Evolutionary conservation across 345 rosid genomes (phyloP).

Genomic region (Brassica nigra): DNA sequence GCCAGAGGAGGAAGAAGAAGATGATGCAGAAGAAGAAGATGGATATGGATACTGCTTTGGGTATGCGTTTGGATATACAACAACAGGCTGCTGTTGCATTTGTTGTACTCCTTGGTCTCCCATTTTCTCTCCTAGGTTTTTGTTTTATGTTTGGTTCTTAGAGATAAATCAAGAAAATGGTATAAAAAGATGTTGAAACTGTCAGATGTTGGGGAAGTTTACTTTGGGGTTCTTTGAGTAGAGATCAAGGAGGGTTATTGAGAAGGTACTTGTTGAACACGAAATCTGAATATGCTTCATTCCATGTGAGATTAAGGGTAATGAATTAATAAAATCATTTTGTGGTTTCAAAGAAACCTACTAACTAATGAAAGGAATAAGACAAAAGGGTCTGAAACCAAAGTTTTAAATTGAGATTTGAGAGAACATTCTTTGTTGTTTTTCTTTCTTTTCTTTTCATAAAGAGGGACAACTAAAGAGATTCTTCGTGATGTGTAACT

Average conservation of each 20-base stretch:
- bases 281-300: constrained; percentile 39
- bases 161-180: constrained; percentile 18
- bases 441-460: constrained; percentile 43
- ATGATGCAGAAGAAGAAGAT: constrained; percentile 34
- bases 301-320: constrained; percentile 32
- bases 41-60: constrained; percentile 46
- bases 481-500: constrained; percentile 38
- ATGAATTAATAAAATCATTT: constrained; percentile 24
- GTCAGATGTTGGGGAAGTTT: constrained; percentile 10
- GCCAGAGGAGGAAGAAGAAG: constrained; percentile 45
- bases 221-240: constrained; percentile 42
- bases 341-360: background rate
- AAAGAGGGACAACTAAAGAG: constrained; percentile 42
- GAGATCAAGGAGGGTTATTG: constrained; percentile 39
- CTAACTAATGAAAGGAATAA: constrained; percentile 26
- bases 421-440: constrained; percentile 40
- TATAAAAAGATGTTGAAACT: constrained; percentile 26
- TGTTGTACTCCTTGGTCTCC: constrained; percentile 43
- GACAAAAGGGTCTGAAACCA: constrained; percentile 29
- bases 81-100: constrained; percentile 47
- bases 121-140: constrained; percentile 24
- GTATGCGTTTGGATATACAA: constrained; percentile 57
- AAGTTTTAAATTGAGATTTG: constrained; percentile 26
- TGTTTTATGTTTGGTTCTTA: constrained; percentile 15
- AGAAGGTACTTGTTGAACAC: constrained; percentile 39